phyloP scores from a whole-genome alignment of 2,329 filamentous ascomycete species.

The Stagonosporopsis vannaccii region DNA sequence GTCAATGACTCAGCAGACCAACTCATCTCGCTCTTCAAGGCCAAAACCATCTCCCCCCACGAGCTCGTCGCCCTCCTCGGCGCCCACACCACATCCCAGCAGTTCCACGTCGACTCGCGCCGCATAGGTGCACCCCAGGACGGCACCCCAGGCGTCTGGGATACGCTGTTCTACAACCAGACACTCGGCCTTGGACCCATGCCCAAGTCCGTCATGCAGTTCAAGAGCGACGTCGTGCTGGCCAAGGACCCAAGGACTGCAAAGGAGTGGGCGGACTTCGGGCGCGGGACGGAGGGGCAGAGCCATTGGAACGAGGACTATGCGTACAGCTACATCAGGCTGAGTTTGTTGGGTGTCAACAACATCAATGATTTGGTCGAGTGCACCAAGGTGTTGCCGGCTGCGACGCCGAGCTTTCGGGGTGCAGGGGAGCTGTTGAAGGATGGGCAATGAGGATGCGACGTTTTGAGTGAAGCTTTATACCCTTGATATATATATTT shows the following conservation, averaged over 20 bases:
- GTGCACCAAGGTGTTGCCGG: conserved; percentile 59
- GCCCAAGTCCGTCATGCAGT: conserved; percentile 38
- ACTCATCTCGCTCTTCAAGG: conserved; percentile 42
- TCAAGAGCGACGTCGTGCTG: conserved; percentile 41
- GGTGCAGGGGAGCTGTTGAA: conserved; percentile 20
- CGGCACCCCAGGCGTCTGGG: conserved; percentile 43
- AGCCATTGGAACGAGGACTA: conserved; percentile 45
- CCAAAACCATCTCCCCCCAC: conserved; percentile 45
- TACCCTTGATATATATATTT: background rate
- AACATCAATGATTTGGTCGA: conserved; percentile 62
- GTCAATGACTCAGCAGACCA: conserved; percentile 34
- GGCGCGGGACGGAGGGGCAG: conserved; percentile 19
- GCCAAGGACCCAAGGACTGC: conserved; percentile 34
- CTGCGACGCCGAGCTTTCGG: conserved; percentile 15
- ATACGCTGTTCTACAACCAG: conserved; percentile 42
- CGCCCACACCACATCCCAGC: conserved; percentile 42
- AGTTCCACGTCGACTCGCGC: conserved; percentile 34
- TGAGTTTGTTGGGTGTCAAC: conserved; percentile 61
- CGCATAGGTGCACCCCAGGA: conserved; percentile 38
- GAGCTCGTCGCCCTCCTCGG: conserved; percentile 42
- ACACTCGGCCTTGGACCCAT: conserved; percentile 29
- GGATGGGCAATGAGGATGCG: background rate
- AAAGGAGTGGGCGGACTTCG: conserved; percentile 36
- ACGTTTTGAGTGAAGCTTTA: background rate
- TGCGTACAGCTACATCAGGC: conserved; percentile 57